Evolutionary conservation across 179 eudicot species (phyloP), one percentile per base, ranked within the genome.

Genomic region (Vitellaria paradoxa): DNA sequence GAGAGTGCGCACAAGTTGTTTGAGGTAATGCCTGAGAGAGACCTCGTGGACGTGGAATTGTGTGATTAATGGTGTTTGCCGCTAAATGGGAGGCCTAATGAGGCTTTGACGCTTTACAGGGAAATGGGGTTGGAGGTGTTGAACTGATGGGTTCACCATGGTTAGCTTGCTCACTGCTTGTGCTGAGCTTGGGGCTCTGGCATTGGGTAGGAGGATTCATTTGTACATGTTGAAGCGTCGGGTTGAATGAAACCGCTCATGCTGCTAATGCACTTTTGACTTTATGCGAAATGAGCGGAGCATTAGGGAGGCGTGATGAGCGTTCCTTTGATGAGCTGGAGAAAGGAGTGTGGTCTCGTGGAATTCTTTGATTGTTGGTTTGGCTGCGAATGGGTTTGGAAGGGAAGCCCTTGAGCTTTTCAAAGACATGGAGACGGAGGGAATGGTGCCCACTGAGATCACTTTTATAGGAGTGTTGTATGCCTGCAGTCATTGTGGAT

Each of bases 401-500:
- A 59, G 76, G 24, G 83, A 91, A 79, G 93, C 97, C 7, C 81
- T 94, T 66, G 78, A 83, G 74, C 82, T 91, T 59, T 94, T 92
- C 78, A 85, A 85, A 75, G 78, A 85, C 80, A 81, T 91, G 88
- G 93, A 89, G 85, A 81, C 5, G 63, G 20, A 61, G 76, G 79
- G 85, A 13, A 69, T 88, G 73, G 77, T 79, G 30, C 98, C 98
- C 20, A 89, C 86, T 45, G 97, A 90, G 40, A 85, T 90, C 20
- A 92, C 91, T 17, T 88, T 90, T 70, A 88, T 93, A 3, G 98
- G 97, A 6, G 97, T 93, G 11, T 78, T 93, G 64, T 90, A 92
- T 84, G 98, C 97, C 30, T 93, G 98, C 72, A 93, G 97, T 77
- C 98, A 93, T 76, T 90, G 93, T 81, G 95, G 4, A 78, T 90